Percentiles rank a stretch among this genome's conserved stretches.
Evolutionary conservation across 192 early-diverging fungal species (phyloP).

Genomic region (Rhizoclosmatium globosum): DNA sequence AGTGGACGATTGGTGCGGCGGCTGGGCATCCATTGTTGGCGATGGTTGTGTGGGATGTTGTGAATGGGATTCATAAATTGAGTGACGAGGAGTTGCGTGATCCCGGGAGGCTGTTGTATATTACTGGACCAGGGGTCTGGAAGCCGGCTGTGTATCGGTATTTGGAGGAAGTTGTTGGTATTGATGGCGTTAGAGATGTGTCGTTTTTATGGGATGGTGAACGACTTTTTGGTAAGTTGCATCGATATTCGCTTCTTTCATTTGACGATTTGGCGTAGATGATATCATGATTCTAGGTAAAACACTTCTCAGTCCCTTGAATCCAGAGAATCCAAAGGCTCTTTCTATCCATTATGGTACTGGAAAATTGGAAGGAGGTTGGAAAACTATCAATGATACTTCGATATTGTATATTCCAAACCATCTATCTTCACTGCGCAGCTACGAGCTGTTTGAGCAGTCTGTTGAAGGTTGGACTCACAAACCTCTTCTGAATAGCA

Average conservation of each 20-base stretch:
- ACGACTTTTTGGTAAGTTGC: slow-evolving; percentile 11
- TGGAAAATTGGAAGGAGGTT: slow-evolving; percentile 9
- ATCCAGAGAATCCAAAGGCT: slow-evolving; percentile 15
- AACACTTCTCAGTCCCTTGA: slow-evolving; percentile 2
- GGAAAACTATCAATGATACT: slow-evolving; percentile 17
- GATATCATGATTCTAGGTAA: slow-evolving; percentile 13
- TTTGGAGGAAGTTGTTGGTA: not conserved
- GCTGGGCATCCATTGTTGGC: slow-evolving; percentile 34
- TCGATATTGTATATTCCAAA: not conserved
- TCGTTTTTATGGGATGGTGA: slow-evolving; percentile 15
- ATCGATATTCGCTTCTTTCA: not conserved
- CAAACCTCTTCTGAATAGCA: too few species aligned
- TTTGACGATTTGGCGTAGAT: not conserved
- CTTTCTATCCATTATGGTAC: slow-evolving; percentile 6
- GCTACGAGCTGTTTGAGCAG: not conserved
- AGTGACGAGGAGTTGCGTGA: slow-evolving; percentile 6
- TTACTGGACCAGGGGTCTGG: slow-evolving; percentile 25
- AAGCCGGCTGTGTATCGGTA: slow-evolving; percentile 21
- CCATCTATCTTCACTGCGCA: not conserved
- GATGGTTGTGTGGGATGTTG: not conserved
- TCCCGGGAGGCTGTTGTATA: not conserved
- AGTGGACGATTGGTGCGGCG: slow-evolving; percentile 38
- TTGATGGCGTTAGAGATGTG: not conserved
- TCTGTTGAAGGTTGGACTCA: not conserved
- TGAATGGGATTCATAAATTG: not conserved